These are phyloP conservation scores for Fusarium concolor DNA, from an alignment of 2,329 filamentous ascomycete species.

Conservation along the genomic window DNA sequence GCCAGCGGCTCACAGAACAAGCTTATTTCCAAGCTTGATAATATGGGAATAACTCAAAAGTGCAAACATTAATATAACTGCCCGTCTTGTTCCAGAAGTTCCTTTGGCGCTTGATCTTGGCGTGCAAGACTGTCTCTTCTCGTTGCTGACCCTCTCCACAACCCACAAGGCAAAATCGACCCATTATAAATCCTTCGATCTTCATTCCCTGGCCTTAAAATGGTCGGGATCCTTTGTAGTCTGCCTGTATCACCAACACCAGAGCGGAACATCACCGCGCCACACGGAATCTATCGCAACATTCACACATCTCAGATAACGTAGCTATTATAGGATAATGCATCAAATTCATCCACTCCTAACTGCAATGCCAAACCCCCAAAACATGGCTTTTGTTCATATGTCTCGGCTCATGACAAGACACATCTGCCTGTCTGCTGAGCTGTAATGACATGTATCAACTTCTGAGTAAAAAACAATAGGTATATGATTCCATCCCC, in stretches of 20 bases:
- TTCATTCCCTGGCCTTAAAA: neutral
- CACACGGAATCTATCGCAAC: neutral
- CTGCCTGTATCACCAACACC: neutral
- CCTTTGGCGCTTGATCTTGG: neutral
- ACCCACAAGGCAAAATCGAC: neutral
- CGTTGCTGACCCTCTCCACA: neutral
- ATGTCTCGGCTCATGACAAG: constrained; percentile 2
- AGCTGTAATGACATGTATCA: constrained; percentile 18
- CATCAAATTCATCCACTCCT: constrained; percentile 30
- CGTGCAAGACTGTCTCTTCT: neutral
- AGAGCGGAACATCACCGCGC: constrained; percentile 3
- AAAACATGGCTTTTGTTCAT: constrained; percentile 35
- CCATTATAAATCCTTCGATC: constrained; percentile 4
- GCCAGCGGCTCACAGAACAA: neutral
- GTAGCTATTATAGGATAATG: neutral
- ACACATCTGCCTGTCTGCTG: constrained; percentile 1
- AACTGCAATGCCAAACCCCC: constrained; percentile 8
- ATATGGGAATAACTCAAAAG: neutral
- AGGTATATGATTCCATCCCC: constrained; percentile 45
- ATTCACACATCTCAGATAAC: neutral
- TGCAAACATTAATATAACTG: too few relatives aligned
- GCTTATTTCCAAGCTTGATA: constrained; percentile 5
- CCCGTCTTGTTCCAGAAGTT: too few relatives aligned
- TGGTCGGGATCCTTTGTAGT: neutral
- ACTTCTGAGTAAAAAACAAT: constrained; percentile 36